phyloP scores from a whole-genome alignment of 208 protist species.

The Wallacemonas sp. region DNA sequence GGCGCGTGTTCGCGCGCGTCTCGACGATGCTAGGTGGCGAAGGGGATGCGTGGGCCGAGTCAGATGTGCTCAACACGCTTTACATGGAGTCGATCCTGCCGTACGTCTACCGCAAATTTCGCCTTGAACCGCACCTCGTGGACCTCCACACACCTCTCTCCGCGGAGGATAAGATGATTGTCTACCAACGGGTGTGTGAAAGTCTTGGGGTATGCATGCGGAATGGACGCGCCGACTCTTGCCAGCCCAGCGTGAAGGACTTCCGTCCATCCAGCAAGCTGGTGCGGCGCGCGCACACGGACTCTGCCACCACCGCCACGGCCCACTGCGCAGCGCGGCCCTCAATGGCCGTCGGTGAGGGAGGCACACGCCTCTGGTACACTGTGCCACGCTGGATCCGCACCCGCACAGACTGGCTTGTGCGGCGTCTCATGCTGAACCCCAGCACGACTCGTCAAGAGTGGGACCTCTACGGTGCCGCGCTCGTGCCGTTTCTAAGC shows the following conservation, averaged over 20 bases:
- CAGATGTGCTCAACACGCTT: constrained; percentile 22
- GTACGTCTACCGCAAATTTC: constrained; percentile 43
- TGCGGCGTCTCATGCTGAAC: constrained; percentile 18
- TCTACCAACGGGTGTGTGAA: constrained; percentile 33
- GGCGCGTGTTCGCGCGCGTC: constrained; percentile 12
- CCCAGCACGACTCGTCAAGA: constrained; percentile 13
- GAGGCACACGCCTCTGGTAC: background rate
- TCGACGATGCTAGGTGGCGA: background rate
- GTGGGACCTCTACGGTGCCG: constrained; percentile 20
- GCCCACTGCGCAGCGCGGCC: background rate
- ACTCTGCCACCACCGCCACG: background rate
- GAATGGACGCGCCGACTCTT: constrained; percentile 15
- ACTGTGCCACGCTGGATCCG: constrained; percentile 29
- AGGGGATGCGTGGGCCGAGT: constrained; percentile 20
- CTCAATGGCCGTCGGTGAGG: background rate
- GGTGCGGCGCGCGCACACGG: background rate
- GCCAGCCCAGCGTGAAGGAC: constrained; percentile 25
- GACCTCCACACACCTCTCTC: constrained; percentile 26
- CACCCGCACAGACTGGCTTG: constrained; percentile 22
- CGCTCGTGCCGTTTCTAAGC: constrained; percentile 21
- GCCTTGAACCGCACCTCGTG: constrained; percentile 4
- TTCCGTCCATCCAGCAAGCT: constrained; percentile 12
- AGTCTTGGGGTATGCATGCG: constrained; percentile 28
- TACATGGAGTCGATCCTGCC: constrained; percentile 33
- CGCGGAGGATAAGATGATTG: constrained; percentile 24